A percentile compares a stretch with the other conserved stretches of the same genome.
These are phyloP conservation scores for Rugonectria rugulosa DNA, from an alignment of 2,329 filamentous ascomycete genomes.

Conservation along the genomic window DNA sequence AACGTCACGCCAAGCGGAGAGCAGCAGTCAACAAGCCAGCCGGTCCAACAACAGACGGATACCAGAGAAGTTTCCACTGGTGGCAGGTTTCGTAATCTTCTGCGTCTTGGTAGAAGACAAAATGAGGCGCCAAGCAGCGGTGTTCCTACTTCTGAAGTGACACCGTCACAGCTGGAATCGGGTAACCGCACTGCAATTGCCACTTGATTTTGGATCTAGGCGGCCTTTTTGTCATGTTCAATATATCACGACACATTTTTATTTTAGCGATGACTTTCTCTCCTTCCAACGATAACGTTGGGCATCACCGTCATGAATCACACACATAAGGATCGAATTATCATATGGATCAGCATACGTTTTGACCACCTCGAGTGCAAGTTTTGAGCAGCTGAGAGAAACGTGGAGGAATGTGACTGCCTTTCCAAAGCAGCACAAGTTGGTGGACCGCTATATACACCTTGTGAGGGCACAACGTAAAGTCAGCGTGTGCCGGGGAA, in stretches of 20 bases:
- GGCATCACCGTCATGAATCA: constrained; percentile 39
- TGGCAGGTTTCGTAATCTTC: constrained; percentile 42
- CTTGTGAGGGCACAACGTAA: constrained; percentile 15
- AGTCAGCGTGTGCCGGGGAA: constrained; percentile 4
- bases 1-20: constrained; percentile 12
- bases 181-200: constrained; percentile 43
- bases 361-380: constrained; percentile 31
- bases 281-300: constrained; percentile 30
- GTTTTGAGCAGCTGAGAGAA: constrained; percentile 19
- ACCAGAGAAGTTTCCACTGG: constrained; percentile 11
- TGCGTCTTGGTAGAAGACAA: constrained; percentile 43
- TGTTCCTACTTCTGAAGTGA: constrained; percentile 37
- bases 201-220: constrained; percentile 23
- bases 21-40: constrained; percentile 13
- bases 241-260: constrained; percentile 32
- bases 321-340: constrained; percentile 37
- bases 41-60: background rate
- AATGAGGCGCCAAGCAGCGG: constrained; percentile 24
- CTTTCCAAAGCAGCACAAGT: constrained; percentile 22
- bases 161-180: constrained; percentile 58
- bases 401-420: constrained; percentile 12
- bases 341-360: constrained; percentile 39
- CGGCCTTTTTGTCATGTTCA: constrained; percentile 16
- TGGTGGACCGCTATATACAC: constrained; percentile 34
- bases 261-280: constrained; percentile 42